Percentiles rank a stretch among this genome's conserved stretches.
Evolutionary conservation across 305 asterid genomes (phyloP).

Genomic region (Caryopteris hybrid): DNA sequence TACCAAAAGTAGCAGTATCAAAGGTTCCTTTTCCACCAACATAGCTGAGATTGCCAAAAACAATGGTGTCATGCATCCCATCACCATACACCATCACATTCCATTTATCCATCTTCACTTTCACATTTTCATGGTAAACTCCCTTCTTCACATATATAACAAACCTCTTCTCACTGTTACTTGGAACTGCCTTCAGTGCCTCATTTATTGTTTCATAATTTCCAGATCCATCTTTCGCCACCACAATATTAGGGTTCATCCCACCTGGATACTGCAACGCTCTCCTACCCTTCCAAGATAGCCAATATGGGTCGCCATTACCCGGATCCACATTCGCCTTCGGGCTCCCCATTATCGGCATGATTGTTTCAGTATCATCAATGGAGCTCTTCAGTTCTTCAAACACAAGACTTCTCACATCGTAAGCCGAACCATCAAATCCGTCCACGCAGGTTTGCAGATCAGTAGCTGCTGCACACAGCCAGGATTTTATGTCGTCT

Average conservation of each 20-base stretch:
- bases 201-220: background rate
- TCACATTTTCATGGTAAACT: background rate
- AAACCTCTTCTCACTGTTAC: background rate
- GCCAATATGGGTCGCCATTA: background rate
- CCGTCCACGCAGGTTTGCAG: constrained; percentile 13
- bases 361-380: background rate
- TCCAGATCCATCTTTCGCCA: constrained; percentile 24
- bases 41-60: background rate
- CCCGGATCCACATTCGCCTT: no score
- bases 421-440: background rate
- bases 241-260: background rate
- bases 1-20: constrained; percentile 3
- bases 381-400: background rate
- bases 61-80: constrained; percentile 4
- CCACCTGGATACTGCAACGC: background rate
- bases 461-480: background rate
- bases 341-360: background rate
- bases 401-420: background rate
- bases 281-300: background rate
- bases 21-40: background rate
- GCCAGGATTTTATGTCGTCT: background rate
- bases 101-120: background rate
- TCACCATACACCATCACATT: constrained; percentile 15
- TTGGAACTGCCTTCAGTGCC: constrained; percentile 4
- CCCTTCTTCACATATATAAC: constrained; percentile 20